Percentiles rank a stretch among this genome's conserved stretches.
Evolutionary conservation across 345 rosid genomes (phyloP).

Genomic region (Arabis hirsuta): DNA sequence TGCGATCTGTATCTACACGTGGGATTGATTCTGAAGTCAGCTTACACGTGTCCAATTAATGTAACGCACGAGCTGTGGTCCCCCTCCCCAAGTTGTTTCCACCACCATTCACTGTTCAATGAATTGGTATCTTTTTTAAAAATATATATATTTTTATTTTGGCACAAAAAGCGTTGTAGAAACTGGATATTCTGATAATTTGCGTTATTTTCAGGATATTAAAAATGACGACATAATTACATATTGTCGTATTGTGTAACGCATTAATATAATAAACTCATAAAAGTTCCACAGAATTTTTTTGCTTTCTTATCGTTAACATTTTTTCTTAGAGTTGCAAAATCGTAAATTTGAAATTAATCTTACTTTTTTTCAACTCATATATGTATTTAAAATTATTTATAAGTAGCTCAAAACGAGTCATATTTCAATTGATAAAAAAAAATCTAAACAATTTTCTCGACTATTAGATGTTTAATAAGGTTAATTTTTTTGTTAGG

Average conservation of each 20-base stretch:
- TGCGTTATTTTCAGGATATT: background rate
- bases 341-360: too few species aligned
- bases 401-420: too few species aligned
- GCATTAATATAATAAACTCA: background rate
- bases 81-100: slow-evolving; percentile 4
- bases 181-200: background rate
- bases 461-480: too few species aligned
- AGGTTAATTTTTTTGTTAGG: too few species aligned
- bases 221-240: slow-evolving; percentile 1
- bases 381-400: too few species aligned
- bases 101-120: slow-evolving; percentile 34
- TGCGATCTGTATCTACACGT: slow-evolving; percentile 35
- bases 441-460: too few species aligned
- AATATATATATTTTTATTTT: too few species aligned
- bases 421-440: too few species aligned
- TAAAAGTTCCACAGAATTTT: background rate
- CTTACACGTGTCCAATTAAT: slow-evolving; percentile 43
- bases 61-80: slow-evolving; percentile 48
- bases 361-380: too few species aligned
- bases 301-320: background rate
- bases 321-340: background rate
- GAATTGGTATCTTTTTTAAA: slow-evolving; percentile 10
- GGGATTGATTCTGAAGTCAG: slow-evolving; percentile 34
- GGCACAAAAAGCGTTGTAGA: background rate
- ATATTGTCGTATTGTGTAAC: slow-evolving; percentile 7